phyloP scores from a whole-genome alignment of 164 flowering plant genomes.

The Stephania japonica region DNA sequence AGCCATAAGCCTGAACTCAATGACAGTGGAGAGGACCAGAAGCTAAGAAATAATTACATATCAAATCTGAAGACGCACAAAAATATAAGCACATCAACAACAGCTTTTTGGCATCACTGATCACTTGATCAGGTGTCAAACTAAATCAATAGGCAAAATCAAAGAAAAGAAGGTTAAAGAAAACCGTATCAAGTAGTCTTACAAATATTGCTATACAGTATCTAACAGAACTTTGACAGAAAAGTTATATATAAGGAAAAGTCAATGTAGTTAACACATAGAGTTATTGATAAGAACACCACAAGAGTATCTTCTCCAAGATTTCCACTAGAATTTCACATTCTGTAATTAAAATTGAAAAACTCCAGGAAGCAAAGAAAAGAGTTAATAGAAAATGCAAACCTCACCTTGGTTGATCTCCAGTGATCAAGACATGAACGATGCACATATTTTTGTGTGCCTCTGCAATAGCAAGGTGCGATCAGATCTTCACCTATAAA shows the following conservation, averaged over 20 bases:
- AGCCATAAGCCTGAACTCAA: background rate
- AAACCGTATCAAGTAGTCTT: background rate
- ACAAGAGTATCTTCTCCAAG: background rate
- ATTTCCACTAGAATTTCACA: background rate
- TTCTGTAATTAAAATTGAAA: background rate
- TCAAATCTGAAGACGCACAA: background rate
- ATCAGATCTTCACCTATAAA: slow-evolving; percentile 76
- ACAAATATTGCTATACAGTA: background rate
- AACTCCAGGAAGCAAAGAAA: background rate
- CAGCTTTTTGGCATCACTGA: background rate
- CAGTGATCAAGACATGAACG: slow-evolving; percentile 95
- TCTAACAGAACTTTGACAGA: background rate
- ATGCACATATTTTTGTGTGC: slow-evolving; percentile 95
- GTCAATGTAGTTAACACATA: background rate
- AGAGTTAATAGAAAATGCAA: background rate
- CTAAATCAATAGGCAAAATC: background rate
- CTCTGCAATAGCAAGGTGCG: slow-evolving; percentile 96
- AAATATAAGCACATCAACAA: background rate
- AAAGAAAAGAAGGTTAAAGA: background rate
- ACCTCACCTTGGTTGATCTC: slow-evolving; percentile 88
- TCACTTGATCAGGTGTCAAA: background rate
- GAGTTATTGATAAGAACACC: background rate
- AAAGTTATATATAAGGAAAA: too few species aligned
- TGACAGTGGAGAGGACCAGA: background rate
- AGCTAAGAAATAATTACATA: background rate